A percentile compares a stretch with the other conserved stretches of the same genome.
These are phyloP conservation scores for Ilex asprella DNA, from an alignment of 257 asterid genomes.

Conservation along the genomic window DNA sequence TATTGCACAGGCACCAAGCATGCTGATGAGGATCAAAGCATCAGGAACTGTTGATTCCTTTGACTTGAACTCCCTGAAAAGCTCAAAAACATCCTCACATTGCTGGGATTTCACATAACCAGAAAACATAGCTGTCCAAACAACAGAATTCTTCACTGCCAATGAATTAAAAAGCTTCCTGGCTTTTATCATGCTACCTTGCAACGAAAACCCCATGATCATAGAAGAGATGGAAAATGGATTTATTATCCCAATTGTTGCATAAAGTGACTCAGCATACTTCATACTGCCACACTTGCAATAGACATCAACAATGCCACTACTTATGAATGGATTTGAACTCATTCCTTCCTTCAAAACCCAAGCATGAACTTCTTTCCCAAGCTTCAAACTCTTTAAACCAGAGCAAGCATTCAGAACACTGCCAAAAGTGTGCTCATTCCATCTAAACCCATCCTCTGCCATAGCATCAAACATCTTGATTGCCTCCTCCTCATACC, in stretches of 20 bases:
- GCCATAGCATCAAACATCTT: slow-evolving; percentile 52
- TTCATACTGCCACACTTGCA: slow-evolving; percentile 59
- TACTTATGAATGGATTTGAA: slow-evolving; percentile 53
- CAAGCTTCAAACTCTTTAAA: slow-evolving; percentile 48
- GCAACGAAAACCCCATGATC: slow-evolving; percentile 66
- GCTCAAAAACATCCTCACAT: slow-evolving; percentile 57
- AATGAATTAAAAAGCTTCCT: slow-evolving; percentile 54
- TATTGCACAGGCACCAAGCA: slow-evolving; percentile 60
- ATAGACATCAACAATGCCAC: slow-evolving; percentile 71
- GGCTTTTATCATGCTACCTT: slow-evolving; percentile 57
- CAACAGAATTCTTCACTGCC: slow-evolving; percentile 50
- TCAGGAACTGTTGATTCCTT: slow-evolving; percentile 31
- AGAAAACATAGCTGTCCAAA: slow-evolving; percentile 69
- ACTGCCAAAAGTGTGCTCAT: slow-evolving; percentile 59
- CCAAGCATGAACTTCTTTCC: slow-evolving; percentile 75
- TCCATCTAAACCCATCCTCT: slow-evolving; percentile 40
- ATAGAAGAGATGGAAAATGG: slow-evolving; percentile 50
- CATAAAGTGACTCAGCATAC: slow-evolving; percentile 45
- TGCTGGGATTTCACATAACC: slow-evolving; percentile 58
- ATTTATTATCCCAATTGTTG: slow-evolving; percentile 27
- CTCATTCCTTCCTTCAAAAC: slow-evolving; percentile 51
- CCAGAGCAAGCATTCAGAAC: slow-evolving; percentile 58
- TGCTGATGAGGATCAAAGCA: slow-evolving; percentile 47
- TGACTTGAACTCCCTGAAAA: slow-evolving; percentile 47
- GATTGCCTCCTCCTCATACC: slow-evolving; percentile 50